Evolutionary conservation across 2,329 filamentous ascomycete species (phyloP).

Genomic region (Cladosporium sp.): DNA sequence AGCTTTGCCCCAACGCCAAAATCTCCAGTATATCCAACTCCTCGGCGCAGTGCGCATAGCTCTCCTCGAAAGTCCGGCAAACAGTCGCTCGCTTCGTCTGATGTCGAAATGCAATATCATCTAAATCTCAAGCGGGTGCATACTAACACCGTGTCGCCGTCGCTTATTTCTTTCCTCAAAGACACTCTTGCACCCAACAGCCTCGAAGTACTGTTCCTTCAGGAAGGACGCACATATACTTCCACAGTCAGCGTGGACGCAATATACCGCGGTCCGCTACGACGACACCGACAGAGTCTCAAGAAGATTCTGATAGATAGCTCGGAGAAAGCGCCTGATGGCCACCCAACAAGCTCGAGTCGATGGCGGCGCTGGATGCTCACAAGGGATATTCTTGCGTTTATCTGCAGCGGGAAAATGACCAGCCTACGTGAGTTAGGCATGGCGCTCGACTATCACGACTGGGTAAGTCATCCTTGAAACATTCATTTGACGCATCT

Average conservation of each 20-base stretch:
- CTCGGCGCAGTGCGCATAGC: conserved; percentile 32
- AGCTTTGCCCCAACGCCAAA: conserved; percentile 46
- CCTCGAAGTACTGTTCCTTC: conserved; percentile 76
- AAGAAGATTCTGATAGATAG: conserved; percentile 75
- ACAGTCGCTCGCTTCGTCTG: conserved; percentile 21
- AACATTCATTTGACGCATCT: neutral
- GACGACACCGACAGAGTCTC: conserved; percentile 70
- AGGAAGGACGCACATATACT: conserved; percentile 62
- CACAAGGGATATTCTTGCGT: conserved; percentile 67
- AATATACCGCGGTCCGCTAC: conserved; percentile 70
- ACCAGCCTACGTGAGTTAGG: conserved; percentile 69
- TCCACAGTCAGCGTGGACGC: conserved; percentile 66
- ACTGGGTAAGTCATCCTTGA: conserved; percentile 67
- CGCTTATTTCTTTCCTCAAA: conserved; percentile 73
- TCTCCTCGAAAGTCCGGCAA: conserved; percentile 34
- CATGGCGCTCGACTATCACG: conserved; percentile 70
- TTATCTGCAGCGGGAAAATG: conserved; percentile 78
- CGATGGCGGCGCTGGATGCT: conserved; percentile 73
- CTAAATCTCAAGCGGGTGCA: conserved; percentile 73
- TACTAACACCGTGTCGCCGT: conserved; percentile 69
- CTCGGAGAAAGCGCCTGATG: conserved; percentile 55
- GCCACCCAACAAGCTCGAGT: conserved; percentile 41
- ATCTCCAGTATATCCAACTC: conserved; percentile 43
- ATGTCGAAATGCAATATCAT: conserved; percentile 52
- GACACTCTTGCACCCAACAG: conserved; percentile 77